phyloP scores from a whole-genome alignment of 768 basidiomycete genomes.

The Rhodotorula kratochvilovae region DNA sequence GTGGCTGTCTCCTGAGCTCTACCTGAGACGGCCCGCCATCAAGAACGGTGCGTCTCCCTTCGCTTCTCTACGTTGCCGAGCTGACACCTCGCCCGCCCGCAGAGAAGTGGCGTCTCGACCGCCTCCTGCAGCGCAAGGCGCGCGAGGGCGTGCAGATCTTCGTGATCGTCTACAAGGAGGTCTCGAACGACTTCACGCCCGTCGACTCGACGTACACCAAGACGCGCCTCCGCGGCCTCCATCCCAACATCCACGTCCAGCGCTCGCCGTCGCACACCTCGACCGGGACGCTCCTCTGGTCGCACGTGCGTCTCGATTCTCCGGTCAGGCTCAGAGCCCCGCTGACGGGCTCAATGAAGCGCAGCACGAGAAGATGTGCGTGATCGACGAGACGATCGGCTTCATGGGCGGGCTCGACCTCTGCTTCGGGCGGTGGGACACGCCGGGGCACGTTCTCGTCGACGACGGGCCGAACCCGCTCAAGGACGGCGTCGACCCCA shows the following conservation, averaged over 20 bases:
- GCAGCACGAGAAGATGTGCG: constrained; percentile 95
- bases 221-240: constrained; percentile 67
- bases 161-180: constrained; percentile 83
- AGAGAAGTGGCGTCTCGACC: constrained; percentile 62
- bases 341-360: not conserved
- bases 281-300: constrained; percentile 98
- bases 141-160: constrained; percentile 93
- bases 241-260: constrained; percentile 83
- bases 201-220: constrained; percentile 68
- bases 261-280: constrained; percentile 96
- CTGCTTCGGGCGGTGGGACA: constrained; percentile 96
- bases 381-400: constrained; percentile 92
- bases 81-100: not conserved
- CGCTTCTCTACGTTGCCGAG: no score
- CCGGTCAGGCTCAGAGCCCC: not conserved
- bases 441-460: constrained; percentile 80
- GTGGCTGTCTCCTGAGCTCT: constrained; percentile 81
- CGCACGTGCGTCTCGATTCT: constrained; percentile 63
- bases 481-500: constrained; percentile 54
- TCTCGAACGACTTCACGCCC: constrained; percentile 80
- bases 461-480: constrained; percentile 60
- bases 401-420: constrained; percentile 98
- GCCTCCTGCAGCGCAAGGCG: constrained; percentile 79
- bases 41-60: constrained; percentile 60
- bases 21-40: constrained; percentile 76